phyloP scores from a whole-genome alignment of 345 rosid species.

The Hevea brasiliensis region DNA sequence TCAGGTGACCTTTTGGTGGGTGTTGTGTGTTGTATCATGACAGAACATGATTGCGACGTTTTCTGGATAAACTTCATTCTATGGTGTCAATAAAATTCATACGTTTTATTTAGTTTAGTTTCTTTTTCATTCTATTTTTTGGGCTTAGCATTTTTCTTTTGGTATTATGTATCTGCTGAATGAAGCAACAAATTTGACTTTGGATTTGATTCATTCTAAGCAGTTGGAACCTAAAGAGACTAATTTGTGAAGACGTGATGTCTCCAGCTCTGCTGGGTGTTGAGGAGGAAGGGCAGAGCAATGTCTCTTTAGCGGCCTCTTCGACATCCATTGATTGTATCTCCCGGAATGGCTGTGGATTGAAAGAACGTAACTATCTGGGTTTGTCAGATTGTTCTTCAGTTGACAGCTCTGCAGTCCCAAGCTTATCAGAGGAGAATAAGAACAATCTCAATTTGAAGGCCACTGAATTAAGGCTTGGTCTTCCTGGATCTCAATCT shows the following conservation, averaged over 20 bases:
- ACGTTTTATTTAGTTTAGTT: no score
- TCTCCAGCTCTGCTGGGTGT: constrained; percentile 55
- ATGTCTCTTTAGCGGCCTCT: constrained; percentile 42
- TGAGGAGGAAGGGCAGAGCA: constrained; percentile 57
- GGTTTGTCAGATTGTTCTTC: constrained; percentile 77
- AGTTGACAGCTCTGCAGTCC: constrained; percentile 65
- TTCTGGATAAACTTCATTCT: neutral
- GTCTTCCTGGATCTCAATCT: constrained; percentile 80
- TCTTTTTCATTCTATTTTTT: no score
- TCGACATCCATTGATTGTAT: constrained; percentile 47
- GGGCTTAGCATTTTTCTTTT: neutral
- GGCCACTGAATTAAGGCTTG: constrained; percentile 83
- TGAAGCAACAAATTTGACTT: constrained; percentile 11
- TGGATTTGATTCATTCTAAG: constrained; percentile 9
- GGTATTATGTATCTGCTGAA: neutral
- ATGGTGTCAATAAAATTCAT: no score
- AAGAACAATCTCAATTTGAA: constrained; percentile 65
- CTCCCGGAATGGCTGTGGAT: constrained; percentile 41
- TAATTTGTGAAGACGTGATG: constrained; percentile 49
- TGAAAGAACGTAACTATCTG: constrained; percentile 75
- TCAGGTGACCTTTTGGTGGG: neutral
- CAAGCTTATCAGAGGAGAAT: constrained; percentile 41
- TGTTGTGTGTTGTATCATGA: neutral
- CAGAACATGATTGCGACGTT: neutral
- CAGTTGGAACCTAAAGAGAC: constrained; percentile 21